phyloP scores from a whole-genome alignment of 257 asterid species.

The Parsonsia alboflavescens region DNA sequence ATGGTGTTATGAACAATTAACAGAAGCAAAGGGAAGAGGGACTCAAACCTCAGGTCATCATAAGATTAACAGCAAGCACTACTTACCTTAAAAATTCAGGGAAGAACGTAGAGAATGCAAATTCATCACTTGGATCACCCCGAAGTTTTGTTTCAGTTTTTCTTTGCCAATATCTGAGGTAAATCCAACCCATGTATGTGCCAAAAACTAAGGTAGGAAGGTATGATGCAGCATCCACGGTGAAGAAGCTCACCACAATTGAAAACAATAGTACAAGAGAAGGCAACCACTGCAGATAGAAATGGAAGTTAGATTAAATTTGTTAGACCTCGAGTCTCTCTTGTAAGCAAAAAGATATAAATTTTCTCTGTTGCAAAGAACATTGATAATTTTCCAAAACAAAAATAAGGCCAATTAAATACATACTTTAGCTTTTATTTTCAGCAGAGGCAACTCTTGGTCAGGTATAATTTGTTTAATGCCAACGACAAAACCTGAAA shows the following conservation, averaged over 20 bases:
- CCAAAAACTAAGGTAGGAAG: conserved; percentile 79
- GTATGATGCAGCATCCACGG: conserved; percentile 56
- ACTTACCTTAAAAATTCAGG: conserved; percentile 63
- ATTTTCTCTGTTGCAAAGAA: background rate
- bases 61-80: conserved; percentile 1
- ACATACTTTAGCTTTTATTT: conserved; percentile 73
- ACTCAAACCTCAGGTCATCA: background rate
- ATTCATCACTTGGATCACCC: conserved; percentile 97
- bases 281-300: conserved; percentile 77
- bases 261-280: conserved; percentile 60
- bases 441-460: conserved; percentile 69
- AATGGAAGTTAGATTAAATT: conserved; percentile 14
- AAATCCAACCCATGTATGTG: conserved; percentile 83
- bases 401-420: conserved; percentile 14
- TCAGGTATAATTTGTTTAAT: conserved; percentile 83
- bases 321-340: background rate
- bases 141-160: conserved; percentile 65
- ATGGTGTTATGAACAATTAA: conserved; percentile 21
- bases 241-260: conserved; percentile 60
- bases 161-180: conserved; percentile 86
- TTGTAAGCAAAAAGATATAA: background rate
- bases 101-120: conserved; percentile 74
- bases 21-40: conserved; percentile 10
- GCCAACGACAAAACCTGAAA: conserved; percentile 84
- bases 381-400: background rate